Evolutionary conservation across 768 basidiomycete genomes (phyloP).

Genomic region (Psilocybe azurescens): DNA sequence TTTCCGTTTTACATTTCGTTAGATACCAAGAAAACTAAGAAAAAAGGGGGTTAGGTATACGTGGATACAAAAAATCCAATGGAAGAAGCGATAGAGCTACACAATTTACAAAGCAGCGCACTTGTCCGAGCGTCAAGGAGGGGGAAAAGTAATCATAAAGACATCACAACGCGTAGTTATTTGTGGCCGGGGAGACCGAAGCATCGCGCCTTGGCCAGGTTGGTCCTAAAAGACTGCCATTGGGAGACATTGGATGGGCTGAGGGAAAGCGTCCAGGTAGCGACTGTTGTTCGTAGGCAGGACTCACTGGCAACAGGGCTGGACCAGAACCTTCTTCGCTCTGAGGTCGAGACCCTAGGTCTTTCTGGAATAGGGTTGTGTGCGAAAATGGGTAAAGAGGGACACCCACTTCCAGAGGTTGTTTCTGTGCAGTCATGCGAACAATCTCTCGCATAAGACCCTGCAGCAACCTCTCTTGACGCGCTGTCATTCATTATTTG

Average conservation of each 20-base stretch:
- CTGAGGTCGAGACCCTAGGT: constrained; percentile 36
- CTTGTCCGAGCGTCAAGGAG: constrained; percentile 8
- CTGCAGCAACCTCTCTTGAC: constrained; percentile 83
- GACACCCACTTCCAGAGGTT: constrained; percentile 79
- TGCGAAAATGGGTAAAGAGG: constrained; percentile 86
- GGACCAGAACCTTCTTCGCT: constrained; percentile 33
- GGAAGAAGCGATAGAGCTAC: constrained; percentile 7
- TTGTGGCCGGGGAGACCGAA: constrained; percentile 27
- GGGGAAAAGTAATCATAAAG: constrained; percentile 1
- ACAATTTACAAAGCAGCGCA: constrained; percentile 11
- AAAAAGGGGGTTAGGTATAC: not conserved
- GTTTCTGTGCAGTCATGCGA: constrained; percentile 79
- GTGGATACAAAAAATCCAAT: not conserved
- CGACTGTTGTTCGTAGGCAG: constrained; percentile 38
- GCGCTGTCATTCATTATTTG: constrained; percentile 49
- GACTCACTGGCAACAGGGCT: constrained; percentile 45
- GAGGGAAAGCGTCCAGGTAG: constrained; percentile 24
- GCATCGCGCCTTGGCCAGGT: constrained; percentile 33
- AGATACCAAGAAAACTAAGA: not conserved
- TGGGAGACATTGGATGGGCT: constrained; percentile 21
- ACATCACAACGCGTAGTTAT: constrained; percentile 19
- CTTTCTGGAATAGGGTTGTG: constrained; percentile 61
- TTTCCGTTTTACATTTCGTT: not conserved
- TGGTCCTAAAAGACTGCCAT: constrained; percentile 13
- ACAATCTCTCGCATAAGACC: constrained; percentile 87